phyloP scores from a whole-genome alignment of 2,329 filamentous ascomycete species.

The Gnomoniopsis sp. region DNA sequence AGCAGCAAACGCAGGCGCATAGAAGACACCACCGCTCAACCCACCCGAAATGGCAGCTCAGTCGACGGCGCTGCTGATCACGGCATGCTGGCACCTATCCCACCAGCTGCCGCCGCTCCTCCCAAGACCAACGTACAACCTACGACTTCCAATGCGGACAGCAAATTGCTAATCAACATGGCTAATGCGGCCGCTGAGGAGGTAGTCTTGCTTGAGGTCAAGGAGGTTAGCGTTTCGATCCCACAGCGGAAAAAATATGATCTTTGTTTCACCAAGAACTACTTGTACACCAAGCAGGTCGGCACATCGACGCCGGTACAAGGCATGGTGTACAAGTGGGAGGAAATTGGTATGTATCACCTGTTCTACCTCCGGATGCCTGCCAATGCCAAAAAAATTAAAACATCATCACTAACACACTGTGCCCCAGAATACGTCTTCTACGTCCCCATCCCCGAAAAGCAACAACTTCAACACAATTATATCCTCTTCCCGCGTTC shows the following conservation, averaged over 20 bases:
- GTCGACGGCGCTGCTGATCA: slow-evolving; percentile 14
- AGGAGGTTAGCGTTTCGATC: slow-evolving; percentile 64
- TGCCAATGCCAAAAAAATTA: no score
- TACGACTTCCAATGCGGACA: slow-evolving; percentile 11
- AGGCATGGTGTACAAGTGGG: slow-evolving; percentile 57
- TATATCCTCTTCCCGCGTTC: slow-evolving; percentile 60
- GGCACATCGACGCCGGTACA: slow-evolving; percentile 49
- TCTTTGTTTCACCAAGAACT: slow-evolving; percentile 57
- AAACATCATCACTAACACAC: neutral
- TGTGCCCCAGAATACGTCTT: slow-evolving; percentile 53
- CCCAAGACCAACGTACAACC: slow-evolving; percentile 2
- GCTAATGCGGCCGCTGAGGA: slow-evolving; percentile 42
- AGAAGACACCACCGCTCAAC: slow-evolving; percentile 6
- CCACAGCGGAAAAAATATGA: slow-evolving; percentile 68
- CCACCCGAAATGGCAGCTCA: neutral
- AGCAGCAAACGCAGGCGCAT: slow-evolving; percentile 15
- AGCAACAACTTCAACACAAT: slow-evolving; percentile 62
- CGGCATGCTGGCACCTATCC: slow-evolving; percentile 6
- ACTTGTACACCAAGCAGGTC: slow-evolving; percentile 54
- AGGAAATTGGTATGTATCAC: slow-evolving; percentile 53
- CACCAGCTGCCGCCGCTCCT: neutral
- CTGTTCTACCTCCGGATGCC: no score
- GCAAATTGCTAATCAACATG: slow-evolving; percentile 16
- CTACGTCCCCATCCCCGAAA: slow-evolving; percentile 63
- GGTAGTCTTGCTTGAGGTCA: slow-evolving; percentile 54